phyloP scores from a whole-genome alignment of 768 basidiomycete genomes.

The Hypholoma fasciculare region DNA sequence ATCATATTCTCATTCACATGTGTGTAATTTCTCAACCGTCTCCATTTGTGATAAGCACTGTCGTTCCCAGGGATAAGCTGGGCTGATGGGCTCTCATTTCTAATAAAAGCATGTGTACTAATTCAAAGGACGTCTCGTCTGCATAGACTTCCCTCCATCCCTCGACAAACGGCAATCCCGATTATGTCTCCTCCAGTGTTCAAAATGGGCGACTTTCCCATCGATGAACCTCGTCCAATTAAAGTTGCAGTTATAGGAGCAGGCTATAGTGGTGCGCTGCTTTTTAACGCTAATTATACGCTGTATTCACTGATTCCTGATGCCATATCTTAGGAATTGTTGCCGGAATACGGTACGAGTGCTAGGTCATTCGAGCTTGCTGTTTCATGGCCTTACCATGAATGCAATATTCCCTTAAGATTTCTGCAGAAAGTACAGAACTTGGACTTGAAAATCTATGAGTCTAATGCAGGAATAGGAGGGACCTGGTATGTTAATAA shows the following conservation, averaged over 20 bases:
- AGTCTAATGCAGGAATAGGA: conserved; percentile 58
- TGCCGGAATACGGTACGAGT: conserved; percentile 51
- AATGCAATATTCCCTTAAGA: conserved; percentile 24
- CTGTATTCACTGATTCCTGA: background rate
- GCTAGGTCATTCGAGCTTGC: no score
- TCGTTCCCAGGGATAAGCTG: no score
- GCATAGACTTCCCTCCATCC: background rate
- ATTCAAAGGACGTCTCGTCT: no score
- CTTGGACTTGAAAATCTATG: conserved; percentile 56
- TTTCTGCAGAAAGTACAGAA: conserved; percentile 55
- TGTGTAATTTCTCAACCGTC: no score
- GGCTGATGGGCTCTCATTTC: no score
- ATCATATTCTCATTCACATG: no score
- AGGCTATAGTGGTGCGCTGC: conserved; percentile 50
- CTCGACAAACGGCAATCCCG: background rate
- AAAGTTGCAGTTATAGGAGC: conserved; percentile 59
- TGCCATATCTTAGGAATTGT: conserved; percentile 39
- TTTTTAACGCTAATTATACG: background rate
- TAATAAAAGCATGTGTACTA: no score
- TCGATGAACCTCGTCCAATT: conserved; percentile 55
- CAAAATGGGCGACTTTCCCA: conserved; percentile 38
- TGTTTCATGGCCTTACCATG: background rate
- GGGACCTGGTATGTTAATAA: conserved; percentile 62
- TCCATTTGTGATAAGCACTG: no score
- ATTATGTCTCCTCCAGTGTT: conserved; percentile 20